A percentile compares a stretch with the other conserved stretches of the same genome.
Evolutionary conservation across 345 rosid genomes (phyloP).

Genomic region (Euphorbia pulcherrima): DNA sequence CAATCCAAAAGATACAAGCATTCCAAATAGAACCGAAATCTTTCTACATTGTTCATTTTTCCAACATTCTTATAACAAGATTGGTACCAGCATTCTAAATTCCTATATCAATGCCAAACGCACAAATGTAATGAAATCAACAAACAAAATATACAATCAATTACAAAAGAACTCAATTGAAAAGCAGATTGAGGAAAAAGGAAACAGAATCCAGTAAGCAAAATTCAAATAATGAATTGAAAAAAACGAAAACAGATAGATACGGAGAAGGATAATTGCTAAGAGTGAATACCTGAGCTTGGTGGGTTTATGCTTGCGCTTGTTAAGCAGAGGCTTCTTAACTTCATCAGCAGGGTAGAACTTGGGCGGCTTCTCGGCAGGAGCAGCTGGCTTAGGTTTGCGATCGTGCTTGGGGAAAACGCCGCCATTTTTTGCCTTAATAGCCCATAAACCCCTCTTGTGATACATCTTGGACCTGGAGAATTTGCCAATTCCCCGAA

Average conservation of each 20-base stretch:
- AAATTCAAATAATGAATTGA: neutral
- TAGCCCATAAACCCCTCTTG: slow-evolving; percentile 67
- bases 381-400: slow-evolving; percentile 44
- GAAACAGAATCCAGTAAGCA: neutral
- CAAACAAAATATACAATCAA: neutral
- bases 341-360: slow-evolving; percentile 81
- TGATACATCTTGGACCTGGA: slow-evolving; percentile 66
- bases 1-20: neutral
- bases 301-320: slow-evolving; percentile 63
- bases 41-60: no score
- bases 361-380: slow-evolving; percentile 49
- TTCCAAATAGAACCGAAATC: neutral
- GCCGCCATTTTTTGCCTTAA: slow-evolving; percentile 82
- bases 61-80: no score
- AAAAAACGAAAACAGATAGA: neutral
- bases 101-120: no score
- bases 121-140: no score
- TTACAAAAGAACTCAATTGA: neutral
- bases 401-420: slow-evolving; percentile 69
- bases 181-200: neutral
- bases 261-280: neutral
- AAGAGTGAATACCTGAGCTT: slow-evolving; percentile 44
- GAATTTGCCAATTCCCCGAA: slow-evolving; percentile 53
- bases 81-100: no score
- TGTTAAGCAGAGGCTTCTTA: slow-evolving; percentile 67